Percentiles rank a stretch among this genome's conserved stretches.
Evolutionary conservation across 345 rosid species (phyloP).

Genomic region (Moricandia arvensis): DNA sequence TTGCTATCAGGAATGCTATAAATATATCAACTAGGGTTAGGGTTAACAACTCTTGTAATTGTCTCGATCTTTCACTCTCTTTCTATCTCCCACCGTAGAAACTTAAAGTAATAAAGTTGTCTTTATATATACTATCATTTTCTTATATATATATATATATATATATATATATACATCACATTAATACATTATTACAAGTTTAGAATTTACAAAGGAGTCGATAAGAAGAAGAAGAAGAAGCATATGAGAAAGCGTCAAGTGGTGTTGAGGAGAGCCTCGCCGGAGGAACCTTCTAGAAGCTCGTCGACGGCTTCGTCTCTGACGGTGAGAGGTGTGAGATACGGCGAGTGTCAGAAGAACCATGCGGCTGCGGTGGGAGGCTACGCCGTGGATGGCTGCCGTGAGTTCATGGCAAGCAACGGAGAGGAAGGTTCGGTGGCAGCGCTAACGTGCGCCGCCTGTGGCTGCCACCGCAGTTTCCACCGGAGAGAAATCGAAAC

Average conservation of each 20-base stretch:
- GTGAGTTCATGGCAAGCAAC: slow-evolving; percentile 40
- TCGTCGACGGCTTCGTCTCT: slow-evolving; percentile 33
- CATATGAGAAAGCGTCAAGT: slow-evolving; percentile 45
- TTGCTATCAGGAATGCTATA: slow-evolving; percentile 35
- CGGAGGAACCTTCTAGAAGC: slow-evolving; percentile 46
- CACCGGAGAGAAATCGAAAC: slow-evolving; percentile 61
- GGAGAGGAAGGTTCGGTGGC: slow-evolving; percentile 37
- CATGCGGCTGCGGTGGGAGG: slow-evolving; percentile 43
- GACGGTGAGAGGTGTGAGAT: slow-evolving; percentile 34
- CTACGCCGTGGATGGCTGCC: slow-evolving; percentile 42
- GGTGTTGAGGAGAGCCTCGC: slow-evolving; percentile 36
- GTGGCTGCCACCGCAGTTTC: slow-evolving; percentile 75
- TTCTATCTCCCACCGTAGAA: slow-evolving; percentile 22
- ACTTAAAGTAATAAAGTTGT: not conserved
- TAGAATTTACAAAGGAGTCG: not conserved
- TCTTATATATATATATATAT: slow-evolving; percentile 13
- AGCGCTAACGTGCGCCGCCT: slow-evolving; percentile 65
- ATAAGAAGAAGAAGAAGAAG: not conserved
- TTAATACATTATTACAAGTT: slow-evolving; percentile 7
- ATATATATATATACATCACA: not conserved
- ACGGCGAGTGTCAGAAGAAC: slow-evolving; percentile 44
- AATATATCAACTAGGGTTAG: slow-evolving; percentile 39
- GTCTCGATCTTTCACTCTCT: slow-evolving; percentile 8
- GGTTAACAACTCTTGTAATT: slow-evolving; percentile 31
- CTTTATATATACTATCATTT: not conserved